Percentiles rank a stretch among this genome's conserved stretches.
Conservation (phyloP, 75 land plant species). For the Pinus albicaulis region DNA sequence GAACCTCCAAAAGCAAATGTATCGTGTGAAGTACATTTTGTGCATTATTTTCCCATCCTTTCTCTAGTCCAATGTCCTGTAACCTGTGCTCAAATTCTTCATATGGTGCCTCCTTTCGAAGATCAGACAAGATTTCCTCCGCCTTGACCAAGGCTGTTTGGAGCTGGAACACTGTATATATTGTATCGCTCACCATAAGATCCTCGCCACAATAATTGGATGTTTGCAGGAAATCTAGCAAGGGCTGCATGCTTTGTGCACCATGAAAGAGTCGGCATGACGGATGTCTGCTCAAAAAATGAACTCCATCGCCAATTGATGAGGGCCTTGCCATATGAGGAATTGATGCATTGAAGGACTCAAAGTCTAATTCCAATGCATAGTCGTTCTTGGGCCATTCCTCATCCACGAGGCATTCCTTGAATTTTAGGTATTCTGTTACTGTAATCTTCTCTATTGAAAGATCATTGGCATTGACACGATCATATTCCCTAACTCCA, state of each 20-base stretch:
- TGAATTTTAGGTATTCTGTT: conserved; percentile 70
- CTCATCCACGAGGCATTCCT: conserved; percentile 73
- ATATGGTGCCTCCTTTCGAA: too few relatives aligned
- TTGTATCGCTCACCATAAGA: too few relatives aligned
- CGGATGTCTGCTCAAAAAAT: conserved; percentile 63
- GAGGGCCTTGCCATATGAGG: conserved; percentile 50
- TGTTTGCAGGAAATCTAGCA: conserved; percentile 50
- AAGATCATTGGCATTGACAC: conserved; percentile 72
- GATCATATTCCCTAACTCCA: conserved; percentile 81
- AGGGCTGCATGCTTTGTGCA: conserved; percentile 60
- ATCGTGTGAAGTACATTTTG: too few relatives aligned
- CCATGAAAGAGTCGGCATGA: conserved; percentile 59
- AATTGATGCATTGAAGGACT: conserved; percentile 63
- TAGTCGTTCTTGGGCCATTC: conserved; percentile 40
- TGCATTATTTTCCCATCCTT: too few relatives aligned
- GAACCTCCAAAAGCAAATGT: too few relatives aligned
- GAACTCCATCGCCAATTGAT: conserved; percentile 72
- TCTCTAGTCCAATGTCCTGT: too few relatives aligned
- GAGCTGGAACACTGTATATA: too few relatives aligned
- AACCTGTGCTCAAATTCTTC: too few relatives aligned
- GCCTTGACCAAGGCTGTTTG: too few relatives aligned
- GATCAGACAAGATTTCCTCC: too few relatives aligned
- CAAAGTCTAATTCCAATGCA: conserved; percentile 63
- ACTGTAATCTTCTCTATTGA: conserved; percentile 48
- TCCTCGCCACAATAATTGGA: conserved; percentile 75